Conservation (phyloP, 345 rosid species). For the Citrus hindsii region DNA sequence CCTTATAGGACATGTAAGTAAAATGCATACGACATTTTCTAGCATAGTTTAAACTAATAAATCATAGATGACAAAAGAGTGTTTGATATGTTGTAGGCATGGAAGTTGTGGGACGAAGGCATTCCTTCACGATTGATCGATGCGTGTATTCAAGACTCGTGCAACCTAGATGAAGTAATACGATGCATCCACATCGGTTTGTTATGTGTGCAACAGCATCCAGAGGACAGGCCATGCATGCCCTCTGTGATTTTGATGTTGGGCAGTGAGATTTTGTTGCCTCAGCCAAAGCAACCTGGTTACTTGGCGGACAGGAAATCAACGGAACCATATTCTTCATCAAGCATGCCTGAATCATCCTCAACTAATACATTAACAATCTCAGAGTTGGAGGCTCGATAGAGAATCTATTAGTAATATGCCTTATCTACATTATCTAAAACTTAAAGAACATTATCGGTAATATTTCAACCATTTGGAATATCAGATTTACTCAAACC, state of each 20-base stretch:
- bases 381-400: constrained; percentile 13
- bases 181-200: constrained; percentile 43
- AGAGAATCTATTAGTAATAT: neutral
- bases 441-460: too few species aligned
- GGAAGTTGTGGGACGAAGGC: constrained; percentile 36
- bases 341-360: constrained; percentile 14
- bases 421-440: too few species aligned
- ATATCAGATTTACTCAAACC: too few species aligned
- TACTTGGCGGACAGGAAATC: constrained; percentile 25
- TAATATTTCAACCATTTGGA: too few species aligned
- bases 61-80: neutral
- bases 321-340: constrained; percentile 18
- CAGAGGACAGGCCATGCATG: constrained; percentile 46
- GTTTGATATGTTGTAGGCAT: constrained; percentile 27
- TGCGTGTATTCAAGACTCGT: neutral
- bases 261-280: constrained; percentile 32
- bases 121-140: constrained; percentile 23
- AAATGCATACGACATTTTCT: neutral
- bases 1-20: constrained; percentile 32
- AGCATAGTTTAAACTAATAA: neutral
- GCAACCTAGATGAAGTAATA: constrained; percentile 14
- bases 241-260: constrained; percentile 29
- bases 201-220: constrained; percentile 39
- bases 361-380: constrained; percentile 31
- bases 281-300: constrained; percentile 37